Conservation (phyloP, 768 basidiomycete genomes). For the Omphalotus guepiniiformis region DNA sequence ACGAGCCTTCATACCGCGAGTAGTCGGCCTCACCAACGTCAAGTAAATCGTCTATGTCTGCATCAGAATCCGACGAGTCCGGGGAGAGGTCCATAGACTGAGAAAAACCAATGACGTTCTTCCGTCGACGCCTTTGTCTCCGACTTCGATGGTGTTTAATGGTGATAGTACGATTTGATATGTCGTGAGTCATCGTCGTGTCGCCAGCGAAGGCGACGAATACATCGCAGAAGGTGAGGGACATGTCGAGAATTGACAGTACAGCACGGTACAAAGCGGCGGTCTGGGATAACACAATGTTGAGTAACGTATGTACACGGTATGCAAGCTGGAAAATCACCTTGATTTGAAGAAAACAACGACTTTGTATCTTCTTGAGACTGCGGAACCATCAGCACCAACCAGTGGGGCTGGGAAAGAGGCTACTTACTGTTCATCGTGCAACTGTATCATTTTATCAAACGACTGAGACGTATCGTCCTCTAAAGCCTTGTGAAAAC, state of each 20-base stretch:
- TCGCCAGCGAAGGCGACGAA: slow-evolving; percentile 61
- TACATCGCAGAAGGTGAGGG: slow-evolving; percentile 61
- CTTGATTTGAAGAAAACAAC: slow-evolving; percentile 61
- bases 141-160: slow-evolving; percentile 61
- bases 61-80: slow-evolving; percentile 30
- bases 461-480: slow-evolving; percentile 47
- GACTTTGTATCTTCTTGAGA: slow-evolving; percentile 53
- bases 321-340: slow-evolving; percentile 10
- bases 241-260: slow-evolving; percentile 68
- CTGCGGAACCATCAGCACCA: slow-evolving; percentile 29
- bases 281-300: slow-evolving; percentile 37
- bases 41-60: slow-evolving; percentile 21
- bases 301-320: neutral
- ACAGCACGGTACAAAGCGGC: slow-evolving; percentile 61
- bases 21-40: slow-evolving; percentile 26
- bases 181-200: slow-evolving; percentile 55
- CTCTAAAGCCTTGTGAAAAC: slow-evolving; percentile 54
- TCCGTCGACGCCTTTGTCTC: slow-evolving; percentile 49
- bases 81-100: slow-evolving; percentile 22
- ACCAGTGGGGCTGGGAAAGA: neutral
- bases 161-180: slow-evolving; percentile 45
- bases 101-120: slow-evolving; percentile 61
- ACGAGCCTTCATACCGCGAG: slow-evolving; percentile 15
- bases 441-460: slow-evolving; percentile 70
- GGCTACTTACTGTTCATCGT: slow-evolving; percentile 61